These are phyloP conservation scores for Linnemannia exigua DNA, from an alignment of 192 early-diverging fungal species.

Conservation along the genomic window DNA sequence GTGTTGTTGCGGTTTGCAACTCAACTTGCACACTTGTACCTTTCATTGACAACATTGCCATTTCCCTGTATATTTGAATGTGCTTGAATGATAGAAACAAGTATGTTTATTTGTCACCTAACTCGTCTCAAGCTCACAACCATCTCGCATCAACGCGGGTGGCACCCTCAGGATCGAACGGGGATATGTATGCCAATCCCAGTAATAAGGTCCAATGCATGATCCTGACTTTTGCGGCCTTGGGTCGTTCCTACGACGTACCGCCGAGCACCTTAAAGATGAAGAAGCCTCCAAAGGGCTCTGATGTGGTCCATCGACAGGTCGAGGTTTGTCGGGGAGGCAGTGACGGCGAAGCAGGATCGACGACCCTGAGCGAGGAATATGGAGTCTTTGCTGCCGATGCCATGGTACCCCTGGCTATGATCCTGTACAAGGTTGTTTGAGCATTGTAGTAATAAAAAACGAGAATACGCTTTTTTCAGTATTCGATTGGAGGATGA, in stretches of 20 bases:
- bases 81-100: constrained; percentile 29
- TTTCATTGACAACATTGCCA: background rate
- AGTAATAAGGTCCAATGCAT: constrained; percentile 53
- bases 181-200: background rate
- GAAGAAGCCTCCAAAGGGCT: constrained; percentile 49
- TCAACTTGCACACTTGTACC: background rate
- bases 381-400: constrained; percentile 55
- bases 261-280: constrained; percentile 38
- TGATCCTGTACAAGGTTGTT: constrained; percentile 49
- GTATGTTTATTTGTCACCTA: constrained; percentile 40
- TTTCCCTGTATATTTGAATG: background rate
- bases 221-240: constrained; percentile 42
- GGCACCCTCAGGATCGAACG: constrained; percentile 10
- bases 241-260: constrained; percentile 39
- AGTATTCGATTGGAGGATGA: background rate
- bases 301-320: constrained; percentile 42
- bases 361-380: constrained; percentile 21
- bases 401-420: constrained; percentile 45
- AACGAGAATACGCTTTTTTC: background rate
- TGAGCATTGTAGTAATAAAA: constrained; percentile 12
- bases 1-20: background rate
- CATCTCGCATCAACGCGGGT: constrained; percentile 6
- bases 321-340: constrained; percentile 1
- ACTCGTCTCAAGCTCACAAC: constrained; percentile 40
- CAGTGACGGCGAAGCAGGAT: background rate